phyloP scores from a whole-genome alignment of 257 asterid species.

The Nicotiana tabacum region DNA sequence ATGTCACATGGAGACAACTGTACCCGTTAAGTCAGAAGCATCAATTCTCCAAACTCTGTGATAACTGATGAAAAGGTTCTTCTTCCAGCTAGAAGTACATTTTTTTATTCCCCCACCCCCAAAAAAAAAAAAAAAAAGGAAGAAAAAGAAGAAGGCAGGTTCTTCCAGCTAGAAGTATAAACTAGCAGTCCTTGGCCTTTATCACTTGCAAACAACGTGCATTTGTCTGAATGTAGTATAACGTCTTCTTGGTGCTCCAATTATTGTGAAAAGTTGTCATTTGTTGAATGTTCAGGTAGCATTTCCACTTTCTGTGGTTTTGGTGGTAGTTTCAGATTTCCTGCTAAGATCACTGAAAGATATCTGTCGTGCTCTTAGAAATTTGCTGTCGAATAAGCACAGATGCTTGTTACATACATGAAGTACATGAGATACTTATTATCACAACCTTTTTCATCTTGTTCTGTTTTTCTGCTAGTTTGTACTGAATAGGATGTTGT shows the following conservation, averaged over 20 bases:
- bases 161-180: neutral
- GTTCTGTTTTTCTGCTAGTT: neutral
- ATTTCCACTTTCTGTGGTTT: neutral
- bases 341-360: neutral
- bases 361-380: neutral
- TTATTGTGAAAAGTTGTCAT: neutral
- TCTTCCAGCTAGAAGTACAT: too few relatives aligned
- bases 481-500: constrained; percentile 6
- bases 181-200: neutral
- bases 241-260: neutral
- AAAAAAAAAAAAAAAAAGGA: too few relatives aligned
- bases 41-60: neutral
- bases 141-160: neutral
- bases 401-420: neutral
- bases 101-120: neutral
- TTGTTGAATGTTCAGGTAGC: neutral
- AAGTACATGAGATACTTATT: neutral
- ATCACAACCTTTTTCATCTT: neutral
- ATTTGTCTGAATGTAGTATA: neutral
- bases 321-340: constrained; percentile 7
- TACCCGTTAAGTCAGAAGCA: neutral
- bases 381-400: neutral
- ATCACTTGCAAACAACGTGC: neutral
- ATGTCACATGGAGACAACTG: too few relatives aligned
- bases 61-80: neutral